phyloP scores from a whole-genome alignment of 441 rosid genomes.

The Breynia disticha region DNA sequence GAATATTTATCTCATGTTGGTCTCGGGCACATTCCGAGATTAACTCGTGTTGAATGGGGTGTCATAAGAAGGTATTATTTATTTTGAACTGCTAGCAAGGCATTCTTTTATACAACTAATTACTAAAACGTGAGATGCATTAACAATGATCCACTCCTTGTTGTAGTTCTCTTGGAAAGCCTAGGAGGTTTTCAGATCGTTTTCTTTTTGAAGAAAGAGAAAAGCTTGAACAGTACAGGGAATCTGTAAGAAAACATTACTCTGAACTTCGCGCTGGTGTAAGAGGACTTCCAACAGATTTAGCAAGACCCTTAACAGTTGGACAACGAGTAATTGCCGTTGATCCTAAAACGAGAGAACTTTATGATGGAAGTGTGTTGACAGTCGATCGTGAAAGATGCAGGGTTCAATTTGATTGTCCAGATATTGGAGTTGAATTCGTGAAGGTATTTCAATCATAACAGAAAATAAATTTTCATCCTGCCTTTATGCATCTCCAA shows the following conservation, averaged over 20 bases:
- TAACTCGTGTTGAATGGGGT: conserved; percentile 97
- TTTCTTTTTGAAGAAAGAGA: conserved; percentile 73
- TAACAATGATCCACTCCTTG: conserved; percentile 10
- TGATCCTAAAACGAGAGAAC: conserved; percentile 88
- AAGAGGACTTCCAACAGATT: conserved; percentile 86
- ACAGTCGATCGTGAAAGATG: conserved; percentile 79
- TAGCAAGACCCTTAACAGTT: conserved; percentile 88
- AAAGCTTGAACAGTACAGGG: conserved; percentile 78
- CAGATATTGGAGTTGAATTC: conserved; percentile 82
- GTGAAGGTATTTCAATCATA: conserved; percentile 44
- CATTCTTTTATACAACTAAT: neutral
- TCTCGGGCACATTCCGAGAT: conserved; percentile 81
- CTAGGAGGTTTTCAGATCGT: conserved; percentile 88
- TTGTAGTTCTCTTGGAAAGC: conserved; percentile 95
- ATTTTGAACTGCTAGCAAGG: neutral
- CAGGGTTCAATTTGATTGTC: conserved; percentile 78
- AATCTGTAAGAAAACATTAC: conserved; percentile 85
- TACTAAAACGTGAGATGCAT: neutral
- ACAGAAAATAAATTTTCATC: conserved; percentile 4
- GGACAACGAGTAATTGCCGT: conserved; percentile 84
- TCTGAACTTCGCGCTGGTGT: conserved; percentile 63
- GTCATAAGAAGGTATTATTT: conserved; percentile 73
- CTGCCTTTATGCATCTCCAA: neutral
- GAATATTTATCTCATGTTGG: conserved; percentile 94
- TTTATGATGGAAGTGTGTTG: conserved; percentile 84